Percentiles rank a stretch among this genome's conserved stretches.
Evolutionary conservation across 2,329 filamentous ascomycete species (phyloP).

Genomic region (Truncatella angustata): DNA sequence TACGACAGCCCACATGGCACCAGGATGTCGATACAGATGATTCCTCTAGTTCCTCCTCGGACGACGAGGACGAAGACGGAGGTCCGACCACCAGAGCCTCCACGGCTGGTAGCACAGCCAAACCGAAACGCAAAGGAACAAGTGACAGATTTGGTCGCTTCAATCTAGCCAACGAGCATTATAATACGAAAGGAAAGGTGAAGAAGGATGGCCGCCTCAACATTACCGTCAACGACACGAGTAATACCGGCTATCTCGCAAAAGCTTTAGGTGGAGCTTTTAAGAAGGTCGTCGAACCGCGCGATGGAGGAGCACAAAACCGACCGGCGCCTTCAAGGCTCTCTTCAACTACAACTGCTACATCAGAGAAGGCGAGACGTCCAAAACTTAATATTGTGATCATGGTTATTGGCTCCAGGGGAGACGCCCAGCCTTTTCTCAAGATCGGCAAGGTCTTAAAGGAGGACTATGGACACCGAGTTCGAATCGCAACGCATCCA

Average conservation of each 20-base stretch:
- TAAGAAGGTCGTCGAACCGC: slow-evolving; percentile 49
- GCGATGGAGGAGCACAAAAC: slow-evolving; percentile 16
- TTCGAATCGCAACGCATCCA: slow-evolving; percentile 76
- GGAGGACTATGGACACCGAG: slow-evolving; percentile 69
- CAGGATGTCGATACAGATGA: slow-evolving; percentile 13
- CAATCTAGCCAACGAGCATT: slow-evolving; percentile 61
- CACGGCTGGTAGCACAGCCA: slow-evolving; percentile 7
- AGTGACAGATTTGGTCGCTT: slow-evolving; percentile 50
- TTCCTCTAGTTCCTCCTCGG: slow-evolving; percentile 18
- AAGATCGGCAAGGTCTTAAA: slow-evolving; percentile 71
- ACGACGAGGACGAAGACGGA: slow-evolving; percentile 17
- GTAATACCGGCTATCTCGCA: slow-evolving; percentile 68
- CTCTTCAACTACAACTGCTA: slow-evolving; percentile 31
- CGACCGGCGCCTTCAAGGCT: slow-evolving; percentile 17
- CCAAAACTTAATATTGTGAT: slow-evolving; percentile 73
- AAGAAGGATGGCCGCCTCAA: slow-evolving; percentile 69
- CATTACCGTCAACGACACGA: slow-evolving; percentile 70
- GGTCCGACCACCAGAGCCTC: slow-evolving; percentile 4
- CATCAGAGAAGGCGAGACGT: slow-evolving; percentile 28
- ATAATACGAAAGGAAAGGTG: slow-evolving; percentile 62
- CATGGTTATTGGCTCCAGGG: slow-evolving; percentile 78
- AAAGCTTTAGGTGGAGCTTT: slow-evolving; percentile 69
- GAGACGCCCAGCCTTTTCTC: slow-evolving; percentile 79
- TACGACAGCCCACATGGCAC: slow-evolving; percentile 13
- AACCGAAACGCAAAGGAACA: slow-evolving; percentile 12